Evolutionary conservation across 495 filamentous ascomycete genomes (phyloP).

Genomic region (Stereocaulon alpinum): DNA sequence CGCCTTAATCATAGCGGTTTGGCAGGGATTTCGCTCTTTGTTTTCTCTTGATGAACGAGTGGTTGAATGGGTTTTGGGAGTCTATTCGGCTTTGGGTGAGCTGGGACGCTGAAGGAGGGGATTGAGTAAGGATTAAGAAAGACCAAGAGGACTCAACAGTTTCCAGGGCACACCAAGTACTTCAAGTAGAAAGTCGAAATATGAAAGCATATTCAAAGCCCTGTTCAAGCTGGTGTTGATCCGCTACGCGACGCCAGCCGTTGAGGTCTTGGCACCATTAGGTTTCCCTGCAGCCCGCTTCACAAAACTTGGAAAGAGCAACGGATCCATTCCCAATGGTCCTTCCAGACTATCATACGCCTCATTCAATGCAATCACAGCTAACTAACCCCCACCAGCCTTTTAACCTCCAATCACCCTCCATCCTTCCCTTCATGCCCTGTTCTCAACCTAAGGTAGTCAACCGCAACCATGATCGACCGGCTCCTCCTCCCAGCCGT

Average conservation of each 20-base stretch:
- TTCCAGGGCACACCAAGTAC: not conserved
- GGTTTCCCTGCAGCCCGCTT: too few species aligned
- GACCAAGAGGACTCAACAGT: too few species aligned
- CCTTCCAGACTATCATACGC: too few species aligned
- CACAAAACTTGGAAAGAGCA: too few species aligned
- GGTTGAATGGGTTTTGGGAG: not conserved
- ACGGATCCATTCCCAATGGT: too few species aligned
- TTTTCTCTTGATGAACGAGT: not conserved
- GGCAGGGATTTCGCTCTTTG: not conserved
- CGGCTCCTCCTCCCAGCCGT: constrained; percentile 18
- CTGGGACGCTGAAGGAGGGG: not conserved
- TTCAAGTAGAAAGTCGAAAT: not conserved
- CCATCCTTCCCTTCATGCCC: not conserved
- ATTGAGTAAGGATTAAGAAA: not conserved
- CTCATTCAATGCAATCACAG: too few species aligned
- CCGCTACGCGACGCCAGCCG: not conserved
- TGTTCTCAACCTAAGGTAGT: not conserved
- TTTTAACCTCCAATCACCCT: not conserved
- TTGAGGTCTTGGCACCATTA: too few species aligned
- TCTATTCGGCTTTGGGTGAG: not conserved
- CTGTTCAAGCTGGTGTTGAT: not conserved
- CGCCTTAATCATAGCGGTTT: not conserved
- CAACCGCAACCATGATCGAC: constrained; percentile 14
- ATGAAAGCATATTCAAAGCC: not conserved
- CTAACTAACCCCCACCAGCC: not conserved